Conservation (phyloP, 306 rosid genomes). For the Carpinus fangiana region DNA sequence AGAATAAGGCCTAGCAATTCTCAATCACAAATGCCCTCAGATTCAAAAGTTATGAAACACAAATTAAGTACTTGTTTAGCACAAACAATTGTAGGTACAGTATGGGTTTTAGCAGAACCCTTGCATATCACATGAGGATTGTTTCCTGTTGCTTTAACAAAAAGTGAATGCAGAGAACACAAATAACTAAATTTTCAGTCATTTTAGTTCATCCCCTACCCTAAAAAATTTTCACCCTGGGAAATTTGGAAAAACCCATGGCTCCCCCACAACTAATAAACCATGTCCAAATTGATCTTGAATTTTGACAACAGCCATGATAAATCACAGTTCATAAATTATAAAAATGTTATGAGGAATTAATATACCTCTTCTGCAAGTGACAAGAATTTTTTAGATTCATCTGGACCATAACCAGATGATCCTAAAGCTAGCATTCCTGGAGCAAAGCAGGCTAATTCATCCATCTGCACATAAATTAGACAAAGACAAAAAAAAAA, state of each 20-base stretch:
- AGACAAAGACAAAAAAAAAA: slow-evolving; percentile 19
- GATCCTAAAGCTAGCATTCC: slow-evolving; percentile 99
- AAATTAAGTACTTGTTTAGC: neutral
- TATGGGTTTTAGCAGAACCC: neutral
- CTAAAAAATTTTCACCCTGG: neutral
- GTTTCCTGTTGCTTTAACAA: neutral
- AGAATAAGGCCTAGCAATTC: too few relatives aligned
- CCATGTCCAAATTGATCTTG: neutral
- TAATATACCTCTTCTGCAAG: slow-evolving; percentile 91
- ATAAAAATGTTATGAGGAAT: slow-evolving; percentile 2
- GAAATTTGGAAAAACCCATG: neutral
- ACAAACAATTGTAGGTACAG: neutral
- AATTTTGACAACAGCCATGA: slow-evolving; percentile 15
- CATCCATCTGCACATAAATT: slow-evolving; percentile 84
- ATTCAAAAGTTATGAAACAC: neutral
- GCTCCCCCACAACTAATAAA: neutral
- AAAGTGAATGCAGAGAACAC: neutral
- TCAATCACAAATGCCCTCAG: neutral
- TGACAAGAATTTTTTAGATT: slow-evolving; percentile 60
- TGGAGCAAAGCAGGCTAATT: slow-evolving; percentile 98
- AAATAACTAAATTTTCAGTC: neutral
- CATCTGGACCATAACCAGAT: slow-evolving; percentile 76
- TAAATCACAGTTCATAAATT: slow-evolving; percentile 14
- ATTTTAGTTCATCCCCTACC: neutral
- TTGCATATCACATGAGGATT: neutral